phyloP scores from a whole-genome alignment of 345 rosid species.

The Corymbia maculata region DNA sequence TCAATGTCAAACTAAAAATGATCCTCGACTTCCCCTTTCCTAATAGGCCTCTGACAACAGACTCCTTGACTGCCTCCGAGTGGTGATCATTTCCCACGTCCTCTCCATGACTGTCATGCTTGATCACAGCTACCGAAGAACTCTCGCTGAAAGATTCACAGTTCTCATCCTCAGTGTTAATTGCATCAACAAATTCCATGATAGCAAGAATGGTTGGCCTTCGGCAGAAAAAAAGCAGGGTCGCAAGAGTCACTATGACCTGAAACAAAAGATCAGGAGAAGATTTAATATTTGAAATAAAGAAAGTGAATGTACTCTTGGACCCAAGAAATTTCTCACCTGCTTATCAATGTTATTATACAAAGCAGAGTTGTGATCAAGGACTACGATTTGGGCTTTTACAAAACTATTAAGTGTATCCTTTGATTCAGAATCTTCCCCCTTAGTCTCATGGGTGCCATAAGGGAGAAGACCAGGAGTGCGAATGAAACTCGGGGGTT shows the following conservation, averaged over 20 bases:
- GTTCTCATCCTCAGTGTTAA: slow-evolving; percentile 50
- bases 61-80: slow-evolving; percentile 23
- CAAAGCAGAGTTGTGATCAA: slow-evolving; percentile 60
- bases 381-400: slow-evolving; percentile 81
- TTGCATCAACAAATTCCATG: slow-evolving; percentile 79
- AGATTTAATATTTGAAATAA: neutral
- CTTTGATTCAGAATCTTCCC: slow-evolving; percentile 26
- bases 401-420: slow-evolving; percentile 77
- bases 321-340: slow-evolving; percentile 24
- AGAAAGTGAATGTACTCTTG: neutral
- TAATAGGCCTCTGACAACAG: slow-evolving; percentile 73
- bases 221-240: slow-evolving; percentile 87
- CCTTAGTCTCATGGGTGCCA: slow-evolving; percentile 16
- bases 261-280: slow-evolving; percentile 20
- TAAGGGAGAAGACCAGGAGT: slow-evolving; percentile 70
- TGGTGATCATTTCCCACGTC: slow-evolving; percentile 29
- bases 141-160: slow-evolving; percentile 44
- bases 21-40: slow-evolving; percentile 93
- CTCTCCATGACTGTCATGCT: slow-evolving; percentile 25
- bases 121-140: slow-evolving; percentile 37
- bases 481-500: slow-evolving; percentile 69
- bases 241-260: slow-evolving; percentile 78
- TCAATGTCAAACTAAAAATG: slow-evolving; percentile 66
- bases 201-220: slow-evolving; percentile 92
- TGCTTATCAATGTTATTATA: slow-evolving; percentile 64